A percentile compares a stretch with the other conserved stretches of the same genome.
phyloP scores from a whole-genome alignment of 2,329 filamentous ascomycete species.

The Metarhizium brunneum region DNA sequence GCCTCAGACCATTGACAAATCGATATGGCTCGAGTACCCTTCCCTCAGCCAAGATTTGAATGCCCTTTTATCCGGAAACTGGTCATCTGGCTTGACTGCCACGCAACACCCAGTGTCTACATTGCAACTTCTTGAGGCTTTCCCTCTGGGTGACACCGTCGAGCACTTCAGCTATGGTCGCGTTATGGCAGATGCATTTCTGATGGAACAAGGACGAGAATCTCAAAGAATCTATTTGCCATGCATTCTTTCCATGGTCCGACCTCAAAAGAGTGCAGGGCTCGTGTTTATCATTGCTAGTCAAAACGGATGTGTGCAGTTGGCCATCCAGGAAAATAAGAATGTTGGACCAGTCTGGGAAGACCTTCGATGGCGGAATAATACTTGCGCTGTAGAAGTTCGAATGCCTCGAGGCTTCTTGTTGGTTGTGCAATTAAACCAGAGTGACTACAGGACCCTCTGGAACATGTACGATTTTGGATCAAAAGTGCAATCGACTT shows the following conservation, averaged over 20 bases:
- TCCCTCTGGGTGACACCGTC: conserved; percentile 68
- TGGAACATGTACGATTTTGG: conserved; percentile 84
- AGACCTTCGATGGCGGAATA: conserved; percentile 70
- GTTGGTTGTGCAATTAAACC: conserved; percentile 59
- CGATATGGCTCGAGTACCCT: conserved; percentile 75
- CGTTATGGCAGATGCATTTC: conserved; percentile 62
- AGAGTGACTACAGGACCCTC: conserved; percentile 68
- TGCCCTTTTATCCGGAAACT: conserved; percentile 57
- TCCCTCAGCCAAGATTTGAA: conserved; percentile 61
- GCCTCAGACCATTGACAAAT: conserved; percentile 71
- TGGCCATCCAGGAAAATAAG: conserved; percentile 62
- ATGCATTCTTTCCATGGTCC: conserved; percentile 66
- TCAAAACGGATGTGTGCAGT: conserved; percentile 67
- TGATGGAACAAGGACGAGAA: conserved; percentile 65
- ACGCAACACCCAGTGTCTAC: conserved; percentile 36
- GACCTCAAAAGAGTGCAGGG: conserved; percentile 58
- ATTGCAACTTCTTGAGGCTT: conserved; percentile 52
- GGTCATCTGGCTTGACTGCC: conserved; percentile 38
- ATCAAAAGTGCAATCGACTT: conserved; percentile 60
- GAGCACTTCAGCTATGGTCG: conserved; percentile 72
- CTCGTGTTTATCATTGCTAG: conserved; percentile 68
- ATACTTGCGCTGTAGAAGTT: conserved; percentile 55
- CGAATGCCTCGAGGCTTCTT: conserved; percentile 68
- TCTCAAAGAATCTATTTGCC: conserved; percentile 60
- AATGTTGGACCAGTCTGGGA: conserved; percentile 67